A percentile compares a stretch with the other conserved stretches of the same genome.
Conservation (phyloP, 257 asterid genomes). For the Petunia secreta region DNA sequence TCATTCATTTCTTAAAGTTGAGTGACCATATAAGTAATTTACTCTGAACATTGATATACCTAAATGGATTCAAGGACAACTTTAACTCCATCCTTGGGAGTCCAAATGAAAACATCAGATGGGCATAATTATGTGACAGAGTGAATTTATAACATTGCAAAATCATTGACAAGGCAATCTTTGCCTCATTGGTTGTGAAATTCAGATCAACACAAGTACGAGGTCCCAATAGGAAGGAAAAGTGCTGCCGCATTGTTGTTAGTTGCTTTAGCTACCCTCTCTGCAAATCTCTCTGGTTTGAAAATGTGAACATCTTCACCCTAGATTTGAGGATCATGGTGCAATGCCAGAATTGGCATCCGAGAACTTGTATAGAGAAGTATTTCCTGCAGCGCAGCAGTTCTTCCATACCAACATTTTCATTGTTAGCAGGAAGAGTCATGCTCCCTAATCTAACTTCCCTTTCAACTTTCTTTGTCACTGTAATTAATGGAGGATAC, state of each 20-base stretch:
- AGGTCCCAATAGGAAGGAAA: slow-evolving; percentile 59
- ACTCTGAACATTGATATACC: background rate
- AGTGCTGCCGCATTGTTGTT: slow-evolving; percentile 51
- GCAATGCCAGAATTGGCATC: slow-evolving; percentile 45
- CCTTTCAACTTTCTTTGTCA: slow-evolving; percentile 49
- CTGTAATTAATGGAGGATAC: slow-evolving; percentile 52
- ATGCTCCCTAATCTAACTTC: slow-evolving; percentile 45
- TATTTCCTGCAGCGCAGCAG: no score
- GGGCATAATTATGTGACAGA: slow-evolving; percentile 53
- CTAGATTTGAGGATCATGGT: slow-evolving; percentile 51
- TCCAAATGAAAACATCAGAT: slow-evolving; percentile 42
- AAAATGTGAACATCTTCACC: slow-evolving; percentile 56
- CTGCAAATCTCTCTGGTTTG: slow-evolving; percentile 55
- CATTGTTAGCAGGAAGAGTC: slow-evolving; percentile 36
- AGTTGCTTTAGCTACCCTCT: slow-evolving; percentile 58
- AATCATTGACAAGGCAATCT: slow-evolving; percentile 55
- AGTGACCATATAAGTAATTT: no score
- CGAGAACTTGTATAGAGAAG: no score
- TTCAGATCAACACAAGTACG: slow-evolving; percentile 61
- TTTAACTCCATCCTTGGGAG: slow-evolving; percentile 53
- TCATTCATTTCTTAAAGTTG: no score
- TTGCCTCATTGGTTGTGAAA: slow-evolving; percentile 60
- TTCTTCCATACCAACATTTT: no score
- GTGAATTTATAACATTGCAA: slow-evolving; percentile 46
- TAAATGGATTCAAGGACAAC: slow-evolving; percentile 42